Evolutionary conservation across 257 asterid species (phyloP).

Genomic region (Phtheirospermum japonicum): DNA sequence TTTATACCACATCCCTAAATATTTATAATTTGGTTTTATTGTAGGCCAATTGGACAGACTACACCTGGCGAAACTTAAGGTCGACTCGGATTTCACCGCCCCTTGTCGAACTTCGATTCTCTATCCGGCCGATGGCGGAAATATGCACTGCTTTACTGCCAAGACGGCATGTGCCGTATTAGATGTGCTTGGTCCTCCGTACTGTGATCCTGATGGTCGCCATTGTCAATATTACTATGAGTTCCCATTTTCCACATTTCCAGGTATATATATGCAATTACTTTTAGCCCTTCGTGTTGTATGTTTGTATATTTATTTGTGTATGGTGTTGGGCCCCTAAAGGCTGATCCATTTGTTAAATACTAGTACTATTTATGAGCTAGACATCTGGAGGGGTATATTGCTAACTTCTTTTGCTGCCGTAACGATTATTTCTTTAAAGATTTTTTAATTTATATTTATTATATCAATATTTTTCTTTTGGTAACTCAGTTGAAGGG

Average conservation of each 20-base stretch:
- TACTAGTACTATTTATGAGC: too few relatives aligned
- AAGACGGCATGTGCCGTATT: constrained; percentile 79
- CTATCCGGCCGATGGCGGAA: constrained; percentile 81
- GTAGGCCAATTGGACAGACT: constrained; percentile 31
- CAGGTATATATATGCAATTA: too few relatives aligned
- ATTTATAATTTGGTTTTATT: neutral
- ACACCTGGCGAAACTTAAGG: constrained; percentile 65
- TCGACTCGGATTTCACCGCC: constrained; percentile 56
- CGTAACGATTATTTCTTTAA: too few relatives aligned
- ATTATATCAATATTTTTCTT: too few relatives aligned
- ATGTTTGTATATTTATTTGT: too few relatives aligned
- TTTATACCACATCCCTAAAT: too few relatives aligned
- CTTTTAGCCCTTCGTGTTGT: too few relatives aligned
- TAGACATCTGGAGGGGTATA: too few relatives aligned
- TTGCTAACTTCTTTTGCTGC: too few relatives aligned
- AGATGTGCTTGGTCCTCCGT: constrained; percentile 95
- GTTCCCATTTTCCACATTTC: constrained; percentile 39
- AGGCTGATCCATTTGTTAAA: too few relatives aligned
- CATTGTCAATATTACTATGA: constrained; percentile 77
- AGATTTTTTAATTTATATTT: constrained; percentile 8
- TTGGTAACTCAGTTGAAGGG: neutral
- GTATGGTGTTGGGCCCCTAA: too few relatives aligned
- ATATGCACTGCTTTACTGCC: constrained; percentile 85
- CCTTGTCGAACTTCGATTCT: constrained; percentile 70
- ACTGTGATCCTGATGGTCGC: constrained; percentile 80